Conservation (phyloP, 257 asterid species). For the Linaria vulgaris region DNA sequence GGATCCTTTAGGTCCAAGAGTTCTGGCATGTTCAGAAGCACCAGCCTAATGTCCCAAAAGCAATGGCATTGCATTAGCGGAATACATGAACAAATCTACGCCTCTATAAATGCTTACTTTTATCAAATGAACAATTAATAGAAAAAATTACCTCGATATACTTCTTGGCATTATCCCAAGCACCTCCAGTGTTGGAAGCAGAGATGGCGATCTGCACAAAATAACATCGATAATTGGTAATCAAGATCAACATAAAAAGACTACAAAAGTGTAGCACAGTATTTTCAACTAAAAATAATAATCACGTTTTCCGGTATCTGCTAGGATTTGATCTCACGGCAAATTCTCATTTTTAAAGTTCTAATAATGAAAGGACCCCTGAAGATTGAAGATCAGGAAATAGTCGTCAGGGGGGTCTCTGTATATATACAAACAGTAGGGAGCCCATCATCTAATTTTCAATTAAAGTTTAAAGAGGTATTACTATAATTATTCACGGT, state of each 20-base stretch:
- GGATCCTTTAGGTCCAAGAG: conserved; percentile 57
- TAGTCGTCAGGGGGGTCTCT: too few relatives aligned
- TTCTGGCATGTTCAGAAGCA: conserved; percentile 52
- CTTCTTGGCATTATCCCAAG: conserved; percentile 52
- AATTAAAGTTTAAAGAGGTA: too few relatives aligned
- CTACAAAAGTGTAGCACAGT: neutral
- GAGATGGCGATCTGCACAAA: conserved; percentile 44
- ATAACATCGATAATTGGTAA: neutral
- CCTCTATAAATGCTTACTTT: neutral
- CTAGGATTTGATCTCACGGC: too few relatives aligned
- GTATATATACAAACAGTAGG: too few relatives aligned
- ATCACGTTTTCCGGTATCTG: too few relatives aligned
- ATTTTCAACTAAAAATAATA: too few relatives aligned
- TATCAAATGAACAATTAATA: too few relatives aligned
- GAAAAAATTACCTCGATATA: conserved; percentile 37
- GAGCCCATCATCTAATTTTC: too few relatives aligned
- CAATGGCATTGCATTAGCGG: neutral
- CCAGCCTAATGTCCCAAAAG: conserved; percentile 41
- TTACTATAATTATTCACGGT: too few relatives aligned
- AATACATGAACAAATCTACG: neutral
- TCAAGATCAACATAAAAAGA: neutral
- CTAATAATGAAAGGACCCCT: too few relatives aligned
- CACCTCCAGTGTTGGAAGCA: conserved; percentile 50
- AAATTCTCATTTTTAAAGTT: too few relatives aligned
- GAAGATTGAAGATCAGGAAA: too few relatives aligned